Conservation (phyloP, 2,329 filamentous ascomycete genomes). For the Plectosphaerella sp. region DNA sequence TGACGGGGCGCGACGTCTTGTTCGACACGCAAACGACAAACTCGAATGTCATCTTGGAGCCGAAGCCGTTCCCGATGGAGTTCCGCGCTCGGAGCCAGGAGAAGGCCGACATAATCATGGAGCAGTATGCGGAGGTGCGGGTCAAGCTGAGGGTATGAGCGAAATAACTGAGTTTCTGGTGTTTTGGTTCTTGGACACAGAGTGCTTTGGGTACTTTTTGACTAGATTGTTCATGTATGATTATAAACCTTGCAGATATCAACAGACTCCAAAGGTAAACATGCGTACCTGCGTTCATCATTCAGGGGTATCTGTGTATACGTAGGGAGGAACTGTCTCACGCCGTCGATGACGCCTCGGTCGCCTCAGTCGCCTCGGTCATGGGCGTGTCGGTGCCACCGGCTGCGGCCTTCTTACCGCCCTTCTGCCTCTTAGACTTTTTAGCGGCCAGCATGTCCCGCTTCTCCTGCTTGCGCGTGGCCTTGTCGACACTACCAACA, state of each 20-base stretch:
- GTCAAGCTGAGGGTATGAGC: constrained; percentile 21
- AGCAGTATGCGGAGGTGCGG: constrained; percentile 27
- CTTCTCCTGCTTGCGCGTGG: constrained; percentile 52
- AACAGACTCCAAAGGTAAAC: too few species aligned
- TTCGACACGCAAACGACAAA: constrained; percentile 47
- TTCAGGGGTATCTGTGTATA: too few species aligned
- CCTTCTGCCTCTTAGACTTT: constrained; percentile 33
- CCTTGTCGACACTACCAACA: constrained; percentile 50
- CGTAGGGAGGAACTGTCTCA: neutral
- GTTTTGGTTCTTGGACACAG: neutral
- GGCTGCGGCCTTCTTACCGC: neutral
- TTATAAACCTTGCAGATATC: neutral
- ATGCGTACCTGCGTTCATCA: too few species aligned
- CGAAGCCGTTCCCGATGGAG: constrained; percentile 39
- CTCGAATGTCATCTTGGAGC: constrained; percentile 49
- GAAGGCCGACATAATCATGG: constrained; percentile 30
- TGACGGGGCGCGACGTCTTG: constrained; percentile 34
- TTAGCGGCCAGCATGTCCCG: constrained; percentile 44
- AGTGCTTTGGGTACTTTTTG: neutral
- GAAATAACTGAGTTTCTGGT: neutral
- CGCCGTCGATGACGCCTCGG: neutral
- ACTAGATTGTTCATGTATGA: neutral
- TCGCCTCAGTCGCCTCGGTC: neutral
- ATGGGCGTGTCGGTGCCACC: neutral
- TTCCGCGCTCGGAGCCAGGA: constrained; percentile 36